These are phyloP conservation scores for Tetradesmus obliquus DNA, from an alignment of 139 green algal genomes.

Conservation along the genomic window DNA sequence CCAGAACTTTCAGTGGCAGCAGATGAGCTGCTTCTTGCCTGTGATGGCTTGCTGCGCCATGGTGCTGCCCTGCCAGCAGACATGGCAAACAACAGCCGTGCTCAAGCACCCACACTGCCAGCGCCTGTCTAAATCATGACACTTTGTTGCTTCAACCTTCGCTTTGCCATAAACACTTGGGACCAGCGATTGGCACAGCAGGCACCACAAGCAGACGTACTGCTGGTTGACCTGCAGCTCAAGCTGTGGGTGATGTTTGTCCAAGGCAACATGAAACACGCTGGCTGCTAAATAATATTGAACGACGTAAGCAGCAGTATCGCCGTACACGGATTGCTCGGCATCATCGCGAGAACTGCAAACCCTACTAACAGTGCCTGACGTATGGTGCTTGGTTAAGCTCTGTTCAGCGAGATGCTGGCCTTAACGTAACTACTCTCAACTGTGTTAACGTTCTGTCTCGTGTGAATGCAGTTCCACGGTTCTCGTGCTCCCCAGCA, in stretches of 20 bases:
- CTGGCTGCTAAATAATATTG: too few species aligned
- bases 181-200: background rate
- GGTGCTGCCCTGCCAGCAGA: conserved; percentile 16
- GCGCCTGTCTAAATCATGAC: background rate
- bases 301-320: too few species aligned
- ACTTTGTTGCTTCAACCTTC: too few species aligned
- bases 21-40: background rate
- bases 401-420: too few species aligned
- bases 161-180: too few species aligned
- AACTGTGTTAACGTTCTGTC: too few species aligned
- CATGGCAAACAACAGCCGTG: background rate
- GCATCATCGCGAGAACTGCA: background rate
- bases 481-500: background rate
- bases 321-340: background rate
- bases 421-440: too few species aligned
- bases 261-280: too few species aligned
- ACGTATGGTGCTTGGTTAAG: too few species aligned
- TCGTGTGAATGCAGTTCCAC: too few species aligned
- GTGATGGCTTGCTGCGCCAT: conserved; percentile 34
- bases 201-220: background rate
- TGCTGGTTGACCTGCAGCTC: background rate
- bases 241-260: too few species aligned
- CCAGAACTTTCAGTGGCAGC: background rate
- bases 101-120: background rate
- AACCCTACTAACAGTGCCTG: background rate